Base-by-base conservation (phyloP, 352 stramenopile species). In the Pythium aquatile region DNA sequence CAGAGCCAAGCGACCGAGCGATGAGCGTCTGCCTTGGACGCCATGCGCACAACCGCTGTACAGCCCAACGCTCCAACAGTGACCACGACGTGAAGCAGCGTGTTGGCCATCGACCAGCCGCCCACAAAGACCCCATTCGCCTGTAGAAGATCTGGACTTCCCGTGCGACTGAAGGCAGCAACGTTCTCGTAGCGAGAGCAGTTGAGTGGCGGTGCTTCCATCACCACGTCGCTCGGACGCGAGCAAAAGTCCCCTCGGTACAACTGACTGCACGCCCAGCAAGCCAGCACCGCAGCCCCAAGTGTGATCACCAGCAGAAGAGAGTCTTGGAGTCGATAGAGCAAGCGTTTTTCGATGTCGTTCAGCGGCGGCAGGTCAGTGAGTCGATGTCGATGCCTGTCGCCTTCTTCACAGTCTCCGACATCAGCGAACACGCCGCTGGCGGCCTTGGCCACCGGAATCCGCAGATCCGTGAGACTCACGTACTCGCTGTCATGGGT, bases 401-500 rank as follows among this genome's bases (percentile, higher is more conserved):
- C 13, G 29, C 39, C 20, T 33, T 20, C 1, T 33, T 55, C 33
- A 30, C 11, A 6, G 11, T 5, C 44, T 30, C 37, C 53, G 51
- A 17, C 54, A 32, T 14, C 13, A 20, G 24, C 1, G n/a, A 30
- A 26, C 13, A 17, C 20, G 47, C 30, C 20, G 24, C 29, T 28
- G 47, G 9, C 24, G 24, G n/a, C 5, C n/a, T 20, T 32, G 16
- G 11, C 30, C 17, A 44, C 37, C 33, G 29, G 14, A n/a, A 9
- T 26, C 42, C 14, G 62, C 6, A 61, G 51, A 33, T 65, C 63
- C 7, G 42, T 32, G 30, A 69, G 56, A 29, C 63, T 69, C 55
- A 69, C 63, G 24, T 69, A 69, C 5, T 51, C 48, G 33, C 62
- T 68, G 9, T 68, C 61, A 26, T 48, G 42, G 42, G 42, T 8